These are phyloP conservation scores for Purshia tridentata DNA, from an alignment of 306 rosid genomes.

Conservation along the genomic window DNA sequence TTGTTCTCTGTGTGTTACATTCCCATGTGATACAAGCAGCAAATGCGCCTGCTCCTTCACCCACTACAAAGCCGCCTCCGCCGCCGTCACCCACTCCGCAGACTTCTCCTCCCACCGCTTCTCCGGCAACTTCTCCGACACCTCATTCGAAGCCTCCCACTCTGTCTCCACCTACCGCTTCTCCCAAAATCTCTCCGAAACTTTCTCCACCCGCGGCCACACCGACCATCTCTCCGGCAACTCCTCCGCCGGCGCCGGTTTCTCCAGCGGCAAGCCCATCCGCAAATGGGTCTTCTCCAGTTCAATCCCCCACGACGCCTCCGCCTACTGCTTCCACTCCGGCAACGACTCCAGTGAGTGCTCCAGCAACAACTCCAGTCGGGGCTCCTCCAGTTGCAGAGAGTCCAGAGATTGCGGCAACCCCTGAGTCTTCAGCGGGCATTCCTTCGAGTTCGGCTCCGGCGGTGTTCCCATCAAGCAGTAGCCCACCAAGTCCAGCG, in stretches of 20 bases:
- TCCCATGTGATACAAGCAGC: no score
- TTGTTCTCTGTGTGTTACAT: no score
- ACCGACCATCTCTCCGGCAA: slow-evolving; percentile 13
- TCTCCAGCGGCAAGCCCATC: slow-evolving; percentile 54
- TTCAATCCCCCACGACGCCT: slow-evolving; percentile 38
- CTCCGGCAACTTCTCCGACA: slow-evolving; percentile 26
- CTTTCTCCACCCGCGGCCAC: slow-evolving; percentile 24
- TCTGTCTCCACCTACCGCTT: slow-evolving; percentile 20
- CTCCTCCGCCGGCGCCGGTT: slow-evolving; percentile 29
- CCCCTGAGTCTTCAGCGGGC: slow-evolving; percentile 38
- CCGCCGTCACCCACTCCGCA: slow-evolving; percentile 33
- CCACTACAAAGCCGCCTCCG: slow-evolving; percentile 13
- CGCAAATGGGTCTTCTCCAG: slow-evolving; percentile 39
- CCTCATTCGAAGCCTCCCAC: slow-evolving; percentile 62
- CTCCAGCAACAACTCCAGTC: slow-evolving; percentile 41
- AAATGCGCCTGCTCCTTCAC: not conserved
- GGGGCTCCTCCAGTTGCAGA: slow-evolving; percentile 49
- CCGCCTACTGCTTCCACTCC: slow-evolving; percentile 38
- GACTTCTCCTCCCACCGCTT: slow-evolving; percentile 14
- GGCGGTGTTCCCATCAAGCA: slow-evolving; percentile 46
- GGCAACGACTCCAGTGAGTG: slow-evolving; percentile 21
- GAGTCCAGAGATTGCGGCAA: slow-evolving; percentile 41
- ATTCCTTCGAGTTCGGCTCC: slow-evolving; percentile 68
- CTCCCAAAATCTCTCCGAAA: not conserved
- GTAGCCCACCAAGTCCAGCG: slow-evolving; percentile 44